phyloP scores from a whole-genome alignment of 352 stramenopile genomes.

The Globisporangium orthogonon region DNA sequence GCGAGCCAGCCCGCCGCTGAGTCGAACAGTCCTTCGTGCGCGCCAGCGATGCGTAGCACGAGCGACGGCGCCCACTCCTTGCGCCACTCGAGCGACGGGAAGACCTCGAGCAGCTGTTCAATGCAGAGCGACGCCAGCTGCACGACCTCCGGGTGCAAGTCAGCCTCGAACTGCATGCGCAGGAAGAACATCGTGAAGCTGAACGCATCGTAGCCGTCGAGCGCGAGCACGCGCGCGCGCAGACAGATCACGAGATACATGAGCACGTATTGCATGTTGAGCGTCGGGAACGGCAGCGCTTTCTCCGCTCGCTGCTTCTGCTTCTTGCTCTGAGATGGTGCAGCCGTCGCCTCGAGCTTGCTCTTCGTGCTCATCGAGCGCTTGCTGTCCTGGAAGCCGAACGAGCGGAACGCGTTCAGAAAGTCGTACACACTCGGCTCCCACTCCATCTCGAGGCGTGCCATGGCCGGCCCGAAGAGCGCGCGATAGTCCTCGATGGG shows the following conservation, averaged over 20 bases:
- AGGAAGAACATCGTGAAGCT: constrained; percentile 86
- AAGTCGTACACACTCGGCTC: constrained; percentile 70
- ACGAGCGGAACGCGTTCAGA: constrained; percentile 64
- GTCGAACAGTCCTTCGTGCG: constrained; percentile 74
- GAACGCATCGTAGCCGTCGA: constrained; percentile 75
- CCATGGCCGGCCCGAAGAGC: constrained; percentile 22
- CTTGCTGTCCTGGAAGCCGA: constrained; percentile 80
- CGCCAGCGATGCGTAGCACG: constrained; percentile 69
- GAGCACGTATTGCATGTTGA: constrained; percentile 82
- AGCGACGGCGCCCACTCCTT: constrained; percentile 71
- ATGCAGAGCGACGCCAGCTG: constrained; percentile 74
- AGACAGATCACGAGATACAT: constrained; percentile 71
- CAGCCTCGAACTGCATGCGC: constrained; percentile 77
- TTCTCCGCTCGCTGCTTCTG: constrained; percentile 12
- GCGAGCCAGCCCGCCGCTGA: constrained; percentile 67
- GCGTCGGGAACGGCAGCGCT: constrained; percentile 47
- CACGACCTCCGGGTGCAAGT: constrained; percentile 70
- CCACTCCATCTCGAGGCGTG: constrained; percentile 58
- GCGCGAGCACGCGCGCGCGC: constrained; percentile 29
- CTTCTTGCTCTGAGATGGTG: constrained; percentile 13
- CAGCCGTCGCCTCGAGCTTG: constrained; percentile 42
- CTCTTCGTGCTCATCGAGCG: constrained; percentile 77
- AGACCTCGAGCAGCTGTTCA: constrained; percentile 73
- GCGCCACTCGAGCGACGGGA: constrained; percentile 59
- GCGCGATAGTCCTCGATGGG: constrained; percentile 44